phyloP scores from a whole-genome alignment of 805 yeast genomes.

The Metschnikowia drakensbergensis region DNA sequence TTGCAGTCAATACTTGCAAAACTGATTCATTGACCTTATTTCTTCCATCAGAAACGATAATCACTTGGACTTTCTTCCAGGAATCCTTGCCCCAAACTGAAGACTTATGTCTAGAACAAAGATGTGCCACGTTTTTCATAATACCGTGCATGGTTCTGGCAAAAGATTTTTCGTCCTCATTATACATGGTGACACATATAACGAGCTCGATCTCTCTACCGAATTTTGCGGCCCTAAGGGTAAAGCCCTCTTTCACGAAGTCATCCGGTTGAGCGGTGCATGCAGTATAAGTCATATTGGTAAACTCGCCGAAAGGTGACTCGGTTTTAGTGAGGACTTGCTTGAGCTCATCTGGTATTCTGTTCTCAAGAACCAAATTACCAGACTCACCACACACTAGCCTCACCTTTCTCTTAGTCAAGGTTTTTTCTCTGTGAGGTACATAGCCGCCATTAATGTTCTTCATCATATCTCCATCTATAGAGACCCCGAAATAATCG shows the following conservation, averaged over 20 bases:
- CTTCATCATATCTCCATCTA: constrained; percentile 46
- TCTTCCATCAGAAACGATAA: constrained; percentile 93
- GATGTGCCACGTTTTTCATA: constrained; percentile 85
- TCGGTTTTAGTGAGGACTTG: constrained; percentile 83
- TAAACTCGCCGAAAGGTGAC: constrained; percentile 76
- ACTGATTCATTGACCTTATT: constrained; percentile 81
- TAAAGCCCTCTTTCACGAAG: constrained; percentile 74
- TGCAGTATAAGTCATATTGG: constrained; percentile 96
- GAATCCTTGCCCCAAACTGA: constrained; percentile 93
- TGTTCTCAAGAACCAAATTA: constrained; percentile 85
- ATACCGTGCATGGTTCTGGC: constrained; percentile 94
- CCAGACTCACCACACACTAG: constrained; percentile 62
- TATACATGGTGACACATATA: constrained; percentile 94
- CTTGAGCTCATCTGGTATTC: constrained; percentile 84
- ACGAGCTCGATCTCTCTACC: constrained; percentile 91
- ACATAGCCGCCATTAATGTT: constrained; percentile 36
- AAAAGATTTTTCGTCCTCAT: constrained; percentile 85
- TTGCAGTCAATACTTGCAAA: constrained; percentile 82
- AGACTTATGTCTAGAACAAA: constrained; percentile 76
- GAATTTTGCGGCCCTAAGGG: constrained; percentile 77
- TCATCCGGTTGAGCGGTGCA: constrained; percentile 92
- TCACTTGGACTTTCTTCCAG: constrained; percentile 94
- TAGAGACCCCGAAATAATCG: constrained; percentile 43
- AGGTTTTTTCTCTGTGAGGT: constrained; percentile 67
- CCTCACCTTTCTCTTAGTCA: constrained; percentile 67